Conservation (phyloP, 1,284 basidiomycete species). For the Anthracocystis setariae region DNA sequence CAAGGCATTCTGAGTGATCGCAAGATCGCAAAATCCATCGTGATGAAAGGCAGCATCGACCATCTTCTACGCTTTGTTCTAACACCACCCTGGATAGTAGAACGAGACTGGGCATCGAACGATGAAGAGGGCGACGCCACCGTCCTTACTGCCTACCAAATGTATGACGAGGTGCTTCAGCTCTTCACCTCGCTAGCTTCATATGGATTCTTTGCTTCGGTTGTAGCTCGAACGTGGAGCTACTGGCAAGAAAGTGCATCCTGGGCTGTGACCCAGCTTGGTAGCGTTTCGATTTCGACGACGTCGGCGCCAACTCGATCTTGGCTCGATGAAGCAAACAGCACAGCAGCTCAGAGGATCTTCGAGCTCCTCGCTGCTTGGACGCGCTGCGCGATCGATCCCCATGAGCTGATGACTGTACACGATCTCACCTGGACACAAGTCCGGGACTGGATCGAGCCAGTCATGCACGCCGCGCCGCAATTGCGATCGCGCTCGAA, state of each 20-base stretch:
- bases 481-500: neutral
- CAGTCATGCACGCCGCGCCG: constrained; percentile 18
- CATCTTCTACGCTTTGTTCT: constrained; percentile 80
- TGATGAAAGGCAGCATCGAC: constrained; percentile 72
- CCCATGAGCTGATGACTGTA: constrained; percentile 83
- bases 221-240: constrained; percentile 69
- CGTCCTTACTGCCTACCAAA: constrained; percentile 63
- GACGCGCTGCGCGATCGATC: constrained; percentile 85
- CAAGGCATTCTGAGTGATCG: constrained; percentile 77
- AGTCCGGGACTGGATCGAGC: constrained; percentile 75
- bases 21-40: constrained; percentile 74
- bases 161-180: constrained; percentile 68
- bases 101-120: constrained; percentile 18
- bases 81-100: constrained; percentile 72
- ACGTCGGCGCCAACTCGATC: neutral
- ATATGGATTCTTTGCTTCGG: constrained; percentile 80
- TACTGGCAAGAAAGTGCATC: constrained; percentile 37
- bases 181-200: constrained; percentile 77
- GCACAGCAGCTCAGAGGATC: constrained; percentile 54
- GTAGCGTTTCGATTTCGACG: neutral
- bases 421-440: constrained; percentile 93
- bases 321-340: constrained; percentile 19
- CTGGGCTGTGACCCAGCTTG: constrained; percentile 35
- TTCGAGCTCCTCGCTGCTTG: constrained; percentile 75
- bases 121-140: constrained; percentile 68